Evolutionary conservation across 2,329 filamentous ascomycete genomes (phyloP), one percentile per base, ranked within the genome.

Genomic region (Alternaria gansuensis): DNA sequence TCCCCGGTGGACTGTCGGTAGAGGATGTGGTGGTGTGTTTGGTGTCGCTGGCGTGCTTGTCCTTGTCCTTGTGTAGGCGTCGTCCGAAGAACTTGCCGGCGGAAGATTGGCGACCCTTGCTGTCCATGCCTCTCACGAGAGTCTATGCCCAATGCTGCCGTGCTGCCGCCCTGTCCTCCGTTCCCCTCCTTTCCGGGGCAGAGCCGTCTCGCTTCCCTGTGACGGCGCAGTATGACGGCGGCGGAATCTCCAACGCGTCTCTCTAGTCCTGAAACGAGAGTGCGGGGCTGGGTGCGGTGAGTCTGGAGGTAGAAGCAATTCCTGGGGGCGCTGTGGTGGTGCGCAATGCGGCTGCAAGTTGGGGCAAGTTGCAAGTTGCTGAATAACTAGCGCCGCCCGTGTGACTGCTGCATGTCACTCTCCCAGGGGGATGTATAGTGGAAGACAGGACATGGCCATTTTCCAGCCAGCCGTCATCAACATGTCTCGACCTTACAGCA

Each of bases 11-110:
- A 71, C 85, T 83, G 67, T 90, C 84, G 66, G 82, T 82, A 54
- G 83, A 82, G 70, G 82, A 68, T 83, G 81, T 72, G 76, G 88
- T 88, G 71, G 86, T 85, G 29, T 51, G 63, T 54, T 56, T 67
- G 39, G 57, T 24, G 45, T 66, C 62, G 57, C 45, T 50, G 31
- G 29, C 14, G 39, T 64, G 23, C 54, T 58, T 61, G 44, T 61
- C 67, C 79, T 88, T 91, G 79, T 96, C 90, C 81, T 92, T 95
- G 80, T 89, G 82, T 71, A 83, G 75, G 61, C 85, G 90, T 75
- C 93, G 87, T 72, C 92, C 93, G 82, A 97, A 97, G 83, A 97
- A 92, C 63, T 89, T 90, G 75, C 87, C 85, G 75, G 88, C 89
- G 73, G 91, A 93, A 66, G 90, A 92, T 83, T 94, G 90, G 79